phyloP scores from a whole-genome alignment of 2,329 filamentous ascomycete genomes.

The Seiridium unicorne region DNA sequence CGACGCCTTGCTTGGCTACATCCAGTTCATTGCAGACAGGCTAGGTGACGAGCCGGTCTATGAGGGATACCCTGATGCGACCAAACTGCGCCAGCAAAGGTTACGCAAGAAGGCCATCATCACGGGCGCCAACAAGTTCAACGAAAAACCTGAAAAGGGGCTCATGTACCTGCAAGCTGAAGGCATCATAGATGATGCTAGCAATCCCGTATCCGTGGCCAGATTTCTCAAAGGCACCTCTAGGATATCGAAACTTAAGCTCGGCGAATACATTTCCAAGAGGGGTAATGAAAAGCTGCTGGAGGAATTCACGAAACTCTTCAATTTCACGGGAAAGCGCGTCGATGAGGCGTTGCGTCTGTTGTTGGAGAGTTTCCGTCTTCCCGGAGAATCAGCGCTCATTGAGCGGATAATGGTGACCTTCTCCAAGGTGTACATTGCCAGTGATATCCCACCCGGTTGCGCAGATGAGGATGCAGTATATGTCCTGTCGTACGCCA shows the following conservation, averaged over 20 bases:
- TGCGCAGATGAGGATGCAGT: constrained; percentile 85
- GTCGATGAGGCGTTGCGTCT: constrained; percentile 87
- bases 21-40: constrained; percentile 88
- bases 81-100: constrained; percentile 67
- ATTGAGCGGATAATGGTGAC: constrained; percentile 89
- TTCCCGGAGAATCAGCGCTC: constrained; percentile 88
- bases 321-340: constrained; percentile 82
- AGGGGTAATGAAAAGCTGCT: constrained; percentile 83
- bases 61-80: constrained; percentile 66
- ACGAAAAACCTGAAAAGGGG: constrained; percentile 88
- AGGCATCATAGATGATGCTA: constrained; percentile 76
- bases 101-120: constrained; percentile 85
- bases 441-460: constrained; percentile 65
- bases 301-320: constrained; percentile 79
- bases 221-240: constrained; percentile 84
- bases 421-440: constrained; percentile 84
- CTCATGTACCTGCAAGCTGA: constrained; percentile 82
- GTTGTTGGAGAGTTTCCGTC: constrained; percentile 86
- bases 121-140: constrained; percentile 85
- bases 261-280: constrained; percentile 93
- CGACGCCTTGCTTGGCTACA: constrained; percentile 84
- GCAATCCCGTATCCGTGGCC: constrained; percentile 77
- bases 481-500: constrained; percentile 89
- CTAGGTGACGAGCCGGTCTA: constrained; percentile 66
- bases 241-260: constrained; percentile 81